phyloP scores from a whole-genome alignment of 768 basidiomycete genomes.

The Mycena olivaceomarginata region DNA sequence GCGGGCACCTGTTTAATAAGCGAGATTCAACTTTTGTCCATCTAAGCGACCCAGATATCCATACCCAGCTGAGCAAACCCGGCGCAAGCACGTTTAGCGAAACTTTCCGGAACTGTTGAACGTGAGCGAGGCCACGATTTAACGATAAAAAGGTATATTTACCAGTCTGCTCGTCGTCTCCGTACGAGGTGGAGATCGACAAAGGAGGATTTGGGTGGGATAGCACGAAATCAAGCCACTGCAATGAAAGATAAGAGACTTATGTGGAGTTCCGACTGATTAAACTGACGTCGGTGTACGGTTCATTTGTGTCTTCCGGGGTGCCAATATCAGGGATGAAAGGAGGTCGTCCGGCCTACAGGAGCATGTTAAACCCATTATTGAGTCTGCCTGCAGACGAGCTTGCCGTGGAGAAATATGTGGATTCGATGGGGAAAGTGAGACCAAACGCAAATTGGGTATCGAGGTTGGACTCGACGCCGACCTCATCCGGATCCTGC shows the following conservation, averaged over 20 bases:
- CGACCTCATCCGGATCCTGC: slow-evolving; percentile 30
- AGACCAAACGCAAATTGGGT: slow-evolving; percentile 68
- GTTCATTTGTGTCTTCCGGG: slow-evolving; percentile 67
- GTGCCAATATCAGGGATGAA: slow-evolving; percentile 62
- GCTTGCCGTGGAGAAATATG: slow-evolving; percentile 30
- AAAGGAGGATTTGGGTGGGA: slow-evolving; percentile 62
- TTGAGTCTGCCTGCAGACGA: background rate
- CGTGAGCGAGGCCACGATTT: slow-evolving; percentile 2
- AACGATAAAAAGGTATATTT: background rate
- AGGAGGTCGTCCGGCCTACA: slow-evolving; percentile 66
- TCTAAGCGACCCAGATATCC: background rate
- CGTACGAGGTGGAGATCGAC: slow-evolving; percentile 73
- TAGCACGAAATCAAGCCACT: slow-evolving; percentile 73
- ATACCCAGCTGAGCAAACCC: slow-evolving; percentile 68
- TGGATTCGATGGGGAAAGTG: slow-evolving; percentile 56
- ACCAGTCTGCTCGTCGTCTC: slow-evolving; percentile 75
- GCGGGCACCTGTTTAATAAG: slow-evolving; percentile 60
- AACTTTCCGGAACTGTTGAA: slow-evolving; percentile 63
- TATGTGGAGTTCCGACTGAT: background rate
- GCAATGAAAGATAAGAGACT: background rate
- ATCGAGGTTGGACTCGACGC: slow-evolving; percentile 67
- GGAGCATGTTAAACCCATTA: slow-evolving; percentile 34
- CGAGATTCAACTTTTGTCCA: background rate
- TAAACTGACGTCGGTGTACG: slow-evolving; percentile 47
- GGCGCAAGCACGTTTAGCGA: slow-evolving; percentile 66